Base-by-base conservation (phyloP, 495 filamentous ascomycete species). In the Talaromyces borbonicus region DNA sequence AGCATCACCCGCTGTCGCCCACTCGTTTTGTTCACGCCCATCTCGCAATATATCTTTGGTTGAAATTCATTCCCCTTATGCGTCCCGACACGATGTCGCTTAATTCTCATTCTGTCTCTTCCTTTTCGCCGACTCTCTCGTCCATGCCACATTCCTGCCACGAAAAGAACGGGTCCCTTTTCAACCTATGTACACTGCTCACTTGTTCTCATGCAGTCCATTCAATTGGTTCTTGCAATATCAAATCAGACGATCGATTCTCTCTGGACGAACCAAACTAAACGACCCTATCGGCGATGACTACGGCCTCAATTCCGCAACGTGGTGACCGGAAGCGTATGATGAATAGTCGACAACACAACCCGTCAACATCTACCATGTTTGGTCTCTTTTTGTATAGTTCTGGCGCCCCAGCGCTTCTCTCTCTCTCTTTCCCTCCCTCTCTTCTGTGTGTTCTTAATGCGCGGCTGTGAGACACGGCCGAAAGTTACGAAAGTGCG, bases 211-310 rank as follows among this genome's bases (percentile, higher is more conserved):
- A 35, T 46, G 43, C 47, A 43, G 46, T 45, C 47, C 36, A 46
- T 50, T 55, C 41, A 42, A 47, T 36, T 50, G 50, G 26, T 43
- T 58, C 56, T 56, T 58, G 52, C 52, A 50, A 39, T 54, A 56
- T 54, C 49, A 36, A 45, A 49, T 38, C 19, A 46, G 38, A 54
- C 49, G 57, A 55, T 49, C 52, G 49, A 47, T 38, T 19, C 50
- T 52, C n/a, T n/a, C n/a, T n/a, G n/a, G n/a, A n/a, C 51, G 30
- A 38, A 40, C 35, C 14, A 18, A 16, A 36, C 24, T 41, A 24
- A 11, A 20, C 24, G 22, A 41, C 23, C 38, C 24, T 38, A 20
- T 23, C 24, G 26, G 20, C 36, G 15, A 30, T 57, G 49, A 16
- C 20, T 39, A n/a, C 36, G 54, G 51, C 36, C 20, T n/a, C n/a